Base-by-base conservation (phyloP, 2,329 filamentous ascomycete genomes). In the Aspergillus texensis region DNA sequence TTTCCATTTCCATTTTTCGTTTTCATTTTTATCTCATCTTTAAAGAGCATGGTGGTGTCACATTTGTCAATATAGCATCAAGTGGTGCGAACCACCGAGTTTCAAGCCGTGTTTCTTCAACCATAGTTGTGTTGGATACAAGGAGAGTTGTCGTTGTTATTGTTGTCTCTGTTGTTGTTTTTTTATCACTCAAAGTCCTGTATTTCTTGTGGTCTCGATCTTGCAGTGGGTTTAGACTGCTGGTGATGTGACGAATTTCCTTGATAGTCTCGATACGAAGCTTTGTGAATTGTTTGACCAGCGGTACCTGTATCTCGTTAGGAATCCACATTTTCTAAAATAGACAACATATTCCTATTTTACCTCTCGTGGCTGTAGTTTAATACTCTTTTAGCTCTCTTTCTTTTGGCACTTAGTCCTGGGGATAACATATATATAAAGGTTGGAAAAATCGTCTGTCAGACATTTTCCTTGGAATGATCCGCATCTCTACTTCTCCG, bases 91-190 rank as follows among this genome's bases (percentile, higher is more conserved):
- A 55, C 57, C 57, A 53, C 57, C 41, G 46, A 57, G 52, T 45
- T 34, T 57, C 46, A 54, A 57, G 39, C 36, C 60, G 36, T 53
- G 61, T 57, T 58, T 61, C 43, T n/a, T 61, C 46, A 53, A 48
- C 52, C 58, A 58, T 63, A 56, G 60, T 60, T 62, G 56, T 63
- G 58, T 68, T 66, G 65, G 67, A 63, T 66, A 64, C 63, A 67
- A 64, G 67, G 57, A 61, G 53, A 60, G 54, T 48, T 41, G 16
- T n/a, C 39, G 39, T 41, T 16, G 36, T n/a, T 41, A 16, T 41
- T 41, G 14, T 16, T 36, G 14, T 41, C 9, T 9, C 14, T 41
- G 16, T 62, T 63, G 54, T 62, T 66, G 60, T n/a, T 57, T 65
- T 50, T 57, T 32, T 34, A 16, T 58, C 24, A 30, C 43, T 28